A percentile compares a stretch with the other conserved stretches of the same genome.
These are phyloP conservation scores for Sclerotinia subarctica DNA, from an alignment of 2,329 filamentous ascomycete species.

Conservation along the genomic window DNA sequence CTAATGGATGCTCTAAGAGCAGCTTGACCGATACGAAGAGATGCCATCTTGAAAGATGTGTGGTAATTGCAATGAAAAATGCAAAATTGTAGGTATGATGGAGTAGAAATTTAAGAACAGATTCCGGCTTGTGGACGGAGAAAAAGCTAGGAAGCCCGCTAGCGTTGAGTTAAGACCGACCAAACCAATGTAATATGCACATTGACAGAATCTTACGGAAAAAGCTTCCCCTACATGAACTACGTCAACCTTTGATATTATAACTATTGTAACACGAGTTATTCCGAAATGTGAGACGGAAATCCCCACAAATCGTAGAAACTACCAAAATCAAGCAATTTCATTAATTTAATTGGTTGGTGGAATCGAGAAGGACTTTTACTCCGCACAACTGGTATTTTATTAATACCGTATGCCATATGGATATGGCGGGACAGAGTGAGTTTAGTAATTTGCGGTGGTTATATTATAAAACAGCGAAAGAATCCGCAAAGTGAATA, in stretches of 20 bases:
- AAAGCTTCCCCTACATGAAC: background rate
- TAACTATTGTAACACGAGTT: conserved; percentile 10
- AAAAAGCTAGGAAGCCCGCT: conserved; percentile 17
- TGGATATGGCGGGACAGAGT: background rate
- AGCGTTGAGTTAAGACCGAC: conserved; percentile 17
- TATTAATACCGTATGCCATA: background rate
- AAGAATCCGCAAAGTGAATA: background rate
- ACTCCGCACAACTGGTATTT: background rate
- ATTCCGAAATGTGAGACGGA: conserved; percentile 16
- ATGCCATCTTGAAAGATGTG: conserved; percentile 64
- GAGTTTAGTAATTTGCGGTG: background rate
- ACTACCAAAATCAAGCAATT: background rate
- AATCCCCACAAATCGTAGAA: conserved; percentile 8
- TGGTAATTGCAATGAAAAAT: conserved; percentile 27
- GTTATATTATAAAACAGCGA: background rate
- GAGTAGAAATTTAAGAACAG: conserved; percentile 35
- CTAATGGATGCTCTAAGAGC: conserved; percentile 75
- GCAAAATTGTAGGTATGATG: conserved; percentile 31
- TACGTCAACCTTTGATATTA: conserved; percentile 13
- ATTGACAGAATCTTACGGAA: background rate
- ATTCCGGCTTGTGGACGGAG: conserved; percentile 13
- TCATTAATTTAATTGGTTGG: background rate
- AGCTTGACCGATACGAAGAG: conserved; percentile 76
- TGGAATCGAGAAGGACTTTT: background rate
- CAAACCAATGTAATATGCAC: conserved; percentile 4